These are phyloP conservation scores for Aquanectria penicillioides DNA, from an alignment of 2,329 filamentous ascomycete species.

Conservation along the genomic window DNA sequence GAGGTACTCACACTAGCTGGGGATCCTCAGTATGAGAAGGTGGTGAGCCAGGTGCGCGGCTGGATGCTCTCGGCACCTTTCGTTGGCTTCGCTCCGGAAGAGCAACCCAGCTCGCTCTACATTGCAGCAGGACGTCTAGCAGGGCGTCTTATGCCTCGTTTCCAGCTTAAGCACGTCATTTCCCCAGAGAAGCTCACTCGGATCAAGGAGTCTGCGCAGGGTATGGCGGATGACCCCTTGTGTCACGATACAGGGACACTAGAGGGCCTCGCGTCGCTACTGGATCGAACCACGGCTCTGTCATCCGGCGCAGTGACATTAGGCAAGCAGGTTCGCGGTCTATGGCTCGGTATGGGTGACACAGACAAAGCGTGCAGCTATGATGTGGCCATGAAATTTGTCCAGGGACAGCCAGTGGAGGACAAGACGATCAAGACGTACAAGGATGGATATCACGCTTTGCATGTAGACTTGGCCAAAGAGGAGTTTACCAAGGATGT, in stretches of 20 bases:
- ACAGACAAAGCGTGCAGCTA: constrained; percentile 76
- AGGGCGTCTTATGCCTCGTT: constrained; percentile 72
- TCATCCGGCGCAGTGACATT: constrained; percentile 63
- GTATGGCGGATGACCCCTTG: constrained; percentile 72
- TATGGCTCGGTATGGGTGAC: constrained; percentile 84
- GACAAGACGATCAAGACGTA: constrained; percentile 80
- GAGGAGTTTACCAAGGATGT: constrained; percentile 69
- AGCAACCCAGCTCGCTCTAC: constrained; percentile 71
- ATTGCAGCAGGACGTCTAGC: constrained; percentile 75
- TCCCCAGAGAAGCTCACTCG: constrained; percentile 72
- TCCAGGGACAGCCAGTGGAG: constrained; percentile 64
- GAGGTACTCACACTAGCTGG: constrained; percentile 73
- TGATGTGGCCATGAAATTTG: constrained; percentile 71
- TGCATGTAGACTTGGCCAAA: constrained; percentile 69
- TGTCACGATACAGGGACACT: constrained; percentile 87
- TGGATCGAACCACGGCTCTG: constrained; percentile 76
- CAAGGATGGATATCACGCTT: constrained; percentile 81
- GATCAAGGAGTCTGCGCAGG: constrained; percentile 70
- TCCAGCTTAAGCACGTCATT: constrained; percentile 74
- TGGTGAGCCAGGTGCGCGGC: constrained; percentile 72
- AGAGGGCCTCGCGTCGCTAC: constrained; percentile 79
- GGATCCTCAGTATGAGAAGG: constrained; percentile 59
- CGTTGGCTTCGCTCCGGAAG: constrained; percentile 74
- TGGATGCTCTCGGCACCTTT: constrained; percentile 84
- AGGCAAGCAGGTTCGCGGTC: constrained; percentile 64